Percentiles rank a stretch among this genome's conserved stretches.
Evolutionary conservation across 2,329 filamentous ascomycete species (phyloP).

Genomic region (Neofusicoccum parvum): DNA sequence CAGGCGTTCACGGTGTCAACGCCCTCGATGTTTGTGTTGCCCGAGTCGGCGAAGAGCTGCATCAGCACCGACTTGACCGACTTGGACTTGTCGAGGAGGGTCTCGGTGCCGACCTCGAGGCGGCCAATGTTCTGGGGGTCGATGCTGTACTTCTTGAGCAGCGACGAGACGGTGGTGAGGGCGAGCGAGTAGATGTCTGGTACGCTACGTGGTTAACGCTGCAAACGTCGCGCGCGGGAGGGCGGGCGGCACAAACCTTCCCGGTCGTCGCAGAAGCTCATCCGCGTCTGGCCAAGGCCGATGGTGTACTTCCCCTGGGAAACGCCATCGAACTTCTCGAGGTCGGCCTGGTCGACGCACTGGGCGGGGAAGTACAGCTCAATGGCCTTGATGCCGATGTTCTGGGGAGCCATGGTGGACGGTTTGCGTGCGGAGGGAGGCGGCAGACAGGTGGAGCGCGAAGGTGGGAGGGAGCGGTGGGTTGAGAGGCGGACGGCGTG

Average conservation of each 20-base stretch:
- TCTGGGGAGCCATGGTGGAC: slow-evolving; percentile 47
- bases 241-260: slow-evolving; percentile 44
- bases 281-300: slow-evolving; percentile 57
- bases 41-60: slow-evolving; percentile 54
- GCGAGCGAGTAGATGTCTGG: slow-evolving; percentile 57
- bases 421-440: slow-evolving; percentile 14
- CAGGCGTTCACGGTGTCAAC: slow-evolving; percentile 58
- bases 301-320: slow-evolving; percentile 56
- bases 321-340: slow-evolving; percentile 59
- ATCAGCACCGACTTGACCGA: slow-evolving; percentile 58
- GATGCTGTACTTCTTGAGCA: slow-evolving; percentile 56
- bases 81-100: slow-evolving; percentile 58
- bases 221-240: background rate
- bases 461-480: slow-evolving; percentile 21
- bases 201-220: slow-evolving; percentile 16
- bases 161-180: slow-evolving; percentile 54
- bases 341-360: slow-evolving; percentile 57
- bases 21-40: slow-evolving; percentile 57
- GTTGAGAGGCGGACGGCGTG: slow-evolving; percentile 4
- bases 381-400: slow-evolving; percentile 58
- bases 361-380: slow-evolving; percentile 58
- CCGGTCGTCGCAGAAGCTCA: slow-evolving; percentile 59
- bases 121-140: slow-evolving; percentile 54
- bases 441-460: slow-evolving; percentile 26
- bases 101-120: slow-evolving; percentile 58